phyloP scores from a whole-genome alignment of 1,139 yeast species.

The Tardiomyces digboiensis region DNA sequence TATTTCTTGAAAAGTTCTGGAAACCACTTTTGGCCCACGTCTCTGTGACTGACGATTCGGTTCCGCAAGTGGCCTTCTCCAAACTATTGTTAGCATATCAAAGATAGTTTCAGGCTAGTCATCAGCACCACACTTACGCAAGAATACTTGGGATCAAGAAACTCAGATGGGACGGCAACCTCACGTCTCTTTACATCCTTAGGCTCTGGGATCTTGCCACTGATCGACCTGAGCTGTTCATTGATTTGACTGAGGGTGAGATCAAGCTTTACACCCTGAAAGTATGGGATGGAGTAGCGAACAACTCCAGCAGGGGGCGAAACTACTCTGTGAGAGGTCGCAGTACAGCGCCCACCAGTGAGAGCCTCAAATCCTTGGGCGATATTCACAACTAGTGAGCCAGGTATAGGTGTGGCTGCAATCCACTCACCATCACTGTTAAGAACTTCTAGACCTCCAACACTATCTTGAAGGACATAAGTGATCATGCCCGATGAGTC shows the following conservation, averaged over 20 bases:
- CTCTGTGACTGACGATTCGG: slow-evolving; percentile 57
- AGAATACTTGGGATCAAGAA: slow-evolving; percentile 23
- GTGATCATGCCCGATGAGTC: slow-evolving; percentile 55
- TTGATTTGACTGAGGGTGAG: slow-evolving; percentile 21
- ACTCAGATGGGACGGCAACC: slow-evolving; percentile 27
- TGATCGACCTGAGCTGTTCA: slow-evolving; percentile 15
- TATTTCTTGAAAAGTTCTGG: slow-evolving; percentile 35
- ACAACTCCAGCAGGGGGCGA: slow-evolving; percentile 40
- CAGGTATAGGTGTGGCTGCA: slow-evolving; percentile 29
- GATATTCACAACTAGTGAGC: slow-evolving; percentile 27
- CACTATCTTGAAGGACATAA: slow-evolving; percentile 48
- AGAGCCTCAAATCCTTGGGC: slow-evolving; percentile 32
- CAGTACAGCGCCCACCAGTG: slow-evolving; percentile 33
- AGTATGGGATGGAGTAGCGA: slow-evolving; percentile 29
- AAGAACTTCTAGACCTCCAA: slow-evolving; percentile 50
- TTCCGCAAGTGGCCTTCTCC: slow-evolving; percentile 57
- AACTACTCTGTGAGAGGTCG: slow-evolving; percentile 59
- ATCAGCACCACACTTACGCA: too few species aligned
- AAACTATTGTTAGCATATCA: too few species aligned
- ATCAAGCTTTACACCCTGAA: slow-evolving; percentile 26
- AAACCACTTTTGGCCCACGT: slow-evolving; percentile 57
- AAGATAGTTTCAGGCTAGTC: too few species aligned
- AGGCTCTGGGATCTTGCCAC: slow-evolving; percentile 23
- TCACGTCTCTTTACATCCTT: slow-evolving; percentile 17
- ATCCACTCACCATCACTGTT: slow-evolving; percentile 58